Percentiles rank a stretch among this genome's conserved stretches.
These are phyloP conservation scores for Colletotrichum sp. DNA, from an alignment of 2,329 filamentous ascomycete species.

Conservation along the genomic window DNA sequence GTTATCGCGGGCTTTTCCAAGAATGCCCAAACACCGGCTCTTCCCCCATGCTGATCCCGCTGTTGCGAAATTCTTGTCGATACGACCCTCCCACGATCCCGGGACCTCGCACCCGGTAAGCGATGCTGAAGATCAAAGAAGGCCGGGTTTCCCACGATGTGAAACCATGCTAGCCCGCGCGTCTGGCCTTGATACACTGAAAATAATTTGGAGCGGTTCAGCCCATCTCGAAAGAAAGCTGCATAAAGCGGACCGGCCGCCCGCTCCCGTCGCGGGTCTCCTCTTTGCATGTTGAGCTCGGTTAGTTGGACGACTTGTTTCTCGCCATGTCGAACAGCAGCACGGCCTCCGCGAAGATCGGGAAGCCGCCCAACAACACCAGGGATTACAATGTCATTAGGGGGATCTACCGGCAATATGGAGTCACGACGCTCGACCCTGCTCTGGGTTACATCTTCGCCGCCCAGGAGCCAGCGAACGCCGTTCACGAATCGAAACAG, in stretches of 20 bases:
- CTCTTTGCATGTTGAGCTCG: neutral
- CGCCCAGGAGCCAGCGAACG: neutral
- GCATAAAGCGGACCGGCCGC: constrained; percentile 2
- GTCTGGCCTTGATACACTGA: neutral
- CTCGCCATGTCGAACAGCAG: constrained; percentile 13
- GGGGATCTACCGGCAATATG: constrained; percentile 16
- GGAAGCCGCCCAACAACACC: constrained; percentile 10
- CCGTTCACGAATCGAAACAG: constrained; percentile 16
- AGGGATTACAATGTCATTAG: constrained; percentile 15
- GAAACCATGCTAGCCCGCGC: neutral
- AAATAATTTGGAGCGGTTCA: neutral
- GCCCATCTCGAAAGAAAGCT: neutral
- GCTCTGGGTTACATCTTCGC: constrained; percentile 8
- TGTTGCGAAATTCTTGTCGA: neutral
- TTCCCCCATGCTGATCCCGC: neutral
- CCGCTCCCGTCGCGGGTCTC: neutral
- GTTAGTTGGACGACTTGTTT: neutral
- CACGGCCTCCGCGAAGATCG: constrained; percentile 6
- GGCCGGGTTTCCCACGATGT: neutral
- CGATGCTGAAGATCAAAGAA: neutral
- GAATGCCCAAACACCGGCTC: neutral
- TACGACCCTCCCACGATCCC: neutral
- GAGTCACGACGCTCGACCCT: constrained; percentile 7
- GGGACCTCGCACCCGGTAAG: neutral
- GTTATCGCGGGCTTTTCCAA: neutral